Evolutionary conservation across 495 filamentous ascomycete genomes (phyloP), one percentile per base, ranked within the genome.

Genomic region (Daldinia vernicosa): DNA sequence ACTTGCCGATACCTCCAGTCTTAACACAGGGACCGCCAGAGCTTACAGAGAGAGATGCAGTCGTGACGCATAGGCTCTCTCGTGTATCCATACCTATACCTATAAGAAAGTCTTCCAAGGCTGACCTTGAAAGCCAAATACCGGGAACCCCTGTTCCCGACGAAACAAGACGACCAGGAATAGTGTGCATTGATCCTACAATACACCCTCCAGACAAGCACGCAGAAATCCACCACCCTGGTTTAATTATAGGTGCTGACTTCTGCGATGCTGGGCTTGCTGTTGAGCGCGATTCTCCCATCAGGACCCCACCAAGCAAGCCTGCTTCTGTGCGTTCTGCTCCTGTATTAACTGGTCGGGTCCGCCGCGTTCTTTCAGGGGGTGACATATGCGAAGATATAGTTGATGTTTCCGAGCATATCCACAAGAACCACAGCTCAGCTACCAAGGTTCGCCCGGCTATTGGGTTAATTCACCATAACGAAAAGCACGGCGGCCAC

Each of bases 401-500:
- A 8, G 74, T 77, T 3, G 74, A 79, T 26, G 65, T 78, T 17
- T 77, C 78, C 3, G 65, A 61, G 33, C 75, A 80, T 64, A 40
- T 61, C 3, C 76, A 81, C 26, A 60, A 66, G 37, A 70, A 69
- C 6, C 79, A 79, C 43, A 77, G 37, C 57, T 69, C 72, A 5
- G 69, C 67, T 30, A 54, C 74, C 57, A 81, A 82, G 40, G 74
- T 81, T 55, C 77, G 77, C 11, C 75, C 76, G 30, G 74, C 76
- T 19, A 7, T 63, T 15, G 76, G 70, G 0, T 14, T 77, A 8
- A 6, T 45, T 1, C 47, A 33, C 9, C 58, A 50, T 4, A 67
- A 43, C 22, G 32, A 33, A 7, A 32, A 19, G 9, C 66, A 73
- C 33, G 35, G 39, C 3, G 74, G 69, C 27, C 74, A 75, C 17